These are phyloP conservation scores for Ophiostoma novo-ulmi DNA, from an alignment of 2,329 filamentous ascomycete species.

Conservation along the genomic window DNA sequence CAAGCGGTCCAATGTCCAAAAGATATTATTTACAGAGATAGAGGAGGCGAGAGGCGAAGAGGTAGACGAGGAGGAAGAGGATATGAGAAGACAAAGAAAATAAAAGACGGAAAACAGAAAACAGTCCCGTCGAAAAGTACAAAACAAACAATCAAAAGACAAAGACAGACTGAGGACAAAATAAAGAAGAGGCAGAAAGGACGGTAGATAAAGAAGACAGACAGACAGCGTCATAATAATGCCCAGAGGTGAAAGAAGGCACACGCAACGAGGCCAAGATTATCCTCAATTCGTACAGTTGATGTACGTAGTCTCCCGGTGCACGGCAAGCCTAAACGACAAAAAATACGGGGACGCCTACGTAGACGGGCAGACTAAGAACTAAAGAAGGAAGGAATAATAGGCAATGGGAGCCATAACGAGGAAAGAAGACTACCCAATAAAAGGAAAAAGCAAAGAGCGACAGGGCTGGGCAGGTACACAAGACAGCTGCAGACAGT, in stretches of 20 bases:
- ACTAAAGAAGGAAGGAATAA: not conserved
- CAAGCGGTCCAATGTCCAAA: not conserved
- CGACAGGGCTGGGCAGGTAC: not conserved
- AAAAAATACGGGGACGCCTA: conserved; percentile 20
- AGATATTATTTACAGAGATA: not conserved
- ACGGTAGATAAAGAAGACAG: conserved; percentile 1
- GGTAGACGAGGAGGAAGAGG: not conserved
- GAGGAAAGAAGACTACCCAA: not conserved
- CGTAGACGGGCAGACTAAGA: conserved; percentile 16
- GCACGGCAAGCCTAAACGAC: not conserved
- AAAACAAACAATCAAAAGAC: not conserved
- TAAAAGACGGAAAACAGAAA: not conserved
- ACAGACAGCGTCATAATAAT: not conserved
- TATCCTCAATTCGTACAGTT: not conserved
- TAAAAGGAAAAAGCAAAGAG: not conserved
- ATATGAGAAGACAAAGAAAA: not conserved
- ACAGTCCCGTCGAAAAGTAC: not conserved
- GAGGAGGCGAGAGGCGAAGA: not conserved
- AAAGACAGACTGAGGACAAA: not conserved
- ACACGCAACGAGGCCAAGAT: not conserved
- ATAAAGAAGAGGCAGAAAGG: not conserved
- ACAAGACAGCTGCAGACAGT: not conserved
- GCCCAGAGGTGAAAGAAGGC: not conserved
- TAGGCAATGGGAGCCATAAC: too few species aligned
- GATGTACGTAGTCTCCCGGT: conserved; percentile 6